Evolutionary conservation across 306 rosid species (phyloP), one percentile per base, ranked within the genome.

Genomic region (Cicer bijugum): DNA sequence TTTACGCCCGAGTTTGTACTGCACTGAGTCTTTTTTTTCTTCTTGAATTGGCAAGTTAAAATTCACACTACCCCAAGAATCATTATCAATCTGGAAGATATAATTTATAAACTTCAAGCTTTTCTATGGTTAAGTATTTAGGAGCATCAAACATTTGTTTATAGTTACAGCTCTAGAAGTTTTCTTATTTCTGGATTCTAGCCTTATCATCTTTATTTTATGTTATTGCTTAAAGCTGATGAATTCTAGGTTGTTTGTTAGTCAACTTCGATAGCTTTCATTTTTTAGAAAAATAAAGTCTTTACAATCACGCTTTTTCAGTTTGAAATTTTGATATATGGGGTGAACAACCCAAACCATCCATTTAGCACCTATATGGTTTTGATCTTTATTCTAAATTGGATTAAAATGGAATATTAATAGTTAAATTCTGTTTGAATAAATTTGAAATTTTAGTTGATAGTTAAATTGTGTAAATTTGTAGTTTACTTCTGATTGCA

Each of bases 321-420:
- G 68, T 79, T 73, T 19, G 72, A 72, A 57, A 58, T 67, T 67
- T 76, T 44, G 58, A 57, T 7, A 2, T 40, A 9, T 40, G 42
- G 43, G 10, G 17, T 39, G 38, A 72, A 75, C 33, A 75, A 51
- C 64, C 72, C 63, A 63, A 39, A 17, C 57, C 33, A 67, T 16
- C 55, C 40, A 33, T 58, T 28, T 12, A 58, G 15, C 63, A 63
- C 55, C 64, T 58, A 67, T 17, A n/a, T 58, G 61, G 17, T 58
- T 68, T 77, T 61, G 61, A 46, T 68, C 52, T 68, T 45, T 46
- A 19, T 67, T 76, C 80, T 40, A 28, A 76, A 67, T 76, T 76
- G 39, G 47, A 33, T 67, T 67, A 33, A 44, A 58, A 35, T 67
- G 68, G 67, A 67, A 40, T 53, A 28, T 33, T 17, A 66, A 12